These are phyloP conservation scores for Isabelozyma pseudorhagii DNA, from an alignment of 805 yeast species.

Conservation along the genomic window DNA sequence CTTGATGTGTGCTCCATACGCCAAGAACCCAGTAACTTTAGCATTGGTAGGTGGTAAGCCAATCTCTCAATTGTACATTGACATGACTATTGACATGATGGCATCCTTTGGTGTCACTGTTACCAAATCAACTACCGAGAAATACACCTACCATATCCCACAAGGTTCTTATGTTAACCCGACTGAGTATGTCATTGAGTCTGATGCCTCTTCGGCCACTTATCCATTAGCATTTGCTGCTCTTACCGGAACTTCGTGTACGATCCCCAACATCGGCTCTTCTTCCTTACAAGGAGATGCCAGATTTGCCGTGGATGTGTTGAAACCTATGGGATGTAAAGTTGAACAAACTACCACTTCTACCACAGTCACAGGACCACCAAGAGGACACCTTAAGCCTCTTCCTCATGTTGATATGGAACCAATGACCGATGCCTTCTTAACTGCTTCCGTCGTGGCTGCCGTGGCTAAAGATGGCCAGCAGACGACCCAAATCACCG, in stretches of 20 bases:
- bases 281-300: conserved; percentile 96
- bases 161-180: conserved; percentile 80
- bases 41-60: conserved; percentile 95
- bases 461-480: conserved; percentile 53
- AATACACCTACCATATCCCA: conserved; percentile 87
- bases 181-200: conserved; percentile 80
- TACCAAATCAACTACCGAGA: conserved; percentile 62
- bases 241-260: conserved; percentile 86
- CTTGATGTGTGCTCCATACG: conserved; percentile 97
- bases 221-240: conserved; percentile 98
- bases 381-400: conserved; percentile 64
- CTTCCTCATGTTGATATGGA: conserved; percentile 89
- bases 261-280: conserved; percentile 91
- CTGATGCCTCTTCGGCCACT: conserved; percentile 97
- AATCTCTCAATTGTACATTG: conserved; percentile 90
- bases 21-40: conserved; percentile 80
- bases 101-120: conserved; percentile 81
- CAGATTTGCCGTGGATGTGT: conserved; percentile 88
- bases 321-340: conserved; percentile 91
- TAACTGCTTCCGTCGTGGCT: conserved; percentile 95
- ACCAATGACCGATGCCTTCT: conserved; percentile 98
- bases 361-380: conserved; percentile 91
- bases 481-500: conserved; percentile 73
- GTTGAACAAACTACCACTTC: conserved; percentile 81
- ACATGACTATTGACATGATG: conserved; percentile 98